These are phyloP conservation scores for Hemileccinum impolitum DNA, from an alignment of 768 basidiomycete species.

Conservation along the genomic window DNA sequence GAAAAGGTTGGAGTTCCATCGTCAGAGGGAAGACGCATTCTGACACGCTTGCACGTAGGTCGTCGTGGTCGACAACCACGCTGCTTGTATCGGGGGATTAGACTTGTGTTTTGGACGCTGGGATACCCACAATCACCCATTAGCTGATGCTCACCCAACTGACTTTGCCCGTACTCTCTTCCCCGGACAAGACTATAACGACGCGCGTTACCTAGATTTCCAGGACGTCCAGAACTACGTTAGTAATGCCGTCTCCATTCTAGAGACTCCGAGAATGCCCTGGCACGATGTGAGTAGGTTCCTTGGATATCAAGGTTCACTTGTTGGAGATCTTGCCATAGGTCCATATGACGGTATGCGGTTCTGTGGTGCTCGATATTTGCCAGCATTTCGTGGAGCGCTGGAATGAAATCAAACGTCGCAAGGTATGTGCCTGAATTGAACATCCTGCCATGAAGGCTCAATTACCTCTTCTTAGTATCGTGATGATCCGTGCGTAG, in stretches of 20 bases:
- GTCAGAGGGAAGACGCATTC: neutral
- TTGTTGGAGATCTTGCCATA: slow-evolving; percentile 23
- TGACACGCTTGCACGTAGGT: slow-evolving; percentile 34
- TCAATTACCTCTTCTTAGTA: slow-evolving; percentile 23
- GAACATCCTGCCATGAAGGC: neutral
- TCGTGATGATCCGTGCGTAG: slow-evolving; percentile 43
- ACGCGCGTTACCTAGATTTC: slow-evolving; percentile 84
- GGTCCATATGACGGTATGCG: slow-evolving; percentile 83
- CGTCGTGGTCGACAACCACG: slow-evolving; percentile 83
- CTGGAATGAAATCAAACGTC: slow-evolving; percentile 87
- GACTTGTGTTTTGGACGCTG: slow-evolving; percentile 97
- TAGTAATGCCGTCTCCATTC: slow-evolving; percentile 62
- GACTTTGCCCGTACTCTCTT: slow-evolving; percentile 80
- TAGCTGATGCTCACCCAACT: slow-evolving; percentile 91
- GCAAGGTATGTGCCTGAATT: slow-evolving; percentile 48
- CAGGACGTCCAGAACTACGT: slow-evolving; percentile 76
- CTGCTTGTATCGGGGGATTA: slow-evolving; percentile 87
- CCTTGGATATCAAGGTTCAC: neutral
- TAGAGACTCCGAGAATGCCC: slow-evolving; percentile 79
- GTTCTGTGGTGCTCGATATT: slow-evolving; percentile 83
- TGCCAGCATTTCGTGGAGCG: slow-evolving; percentile 91
- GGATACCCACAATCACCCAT: slow-evolving; percentile 88
- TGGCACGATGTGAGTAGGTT: slow-evolving; percentile 83
- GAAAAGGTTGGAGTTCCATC: slow-evolving; percentile 54
- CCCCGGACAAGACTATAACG: slow-evolving; percentile 93